phyloP scores from a whole-genome alignment of 306 rosid species.

The Lagenaria siceraria region DNA sequence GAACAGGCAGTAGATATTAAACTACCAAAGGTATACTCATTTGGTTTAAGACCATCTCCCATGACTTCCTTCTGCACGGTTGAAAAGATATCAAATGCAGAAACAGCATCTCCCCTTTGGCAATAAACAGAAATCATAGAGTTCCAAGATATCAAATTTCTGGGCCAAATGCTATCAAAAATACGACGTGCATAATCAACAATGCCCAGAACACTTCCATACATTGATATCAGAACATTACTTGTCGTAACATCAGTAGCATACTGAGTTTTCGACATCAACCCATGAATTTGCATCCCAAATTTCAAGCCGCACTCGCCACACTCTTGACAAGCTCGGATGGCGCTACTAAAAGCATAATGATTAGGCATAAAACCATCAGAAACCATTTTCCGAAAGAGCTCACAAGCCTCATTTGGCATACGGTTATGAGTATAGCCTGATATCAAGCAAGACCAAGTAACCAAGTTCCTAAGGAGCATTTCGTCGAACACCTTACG shows the following conservation, averaged over 20 bases:
- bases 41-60: constrained; percentile 35
- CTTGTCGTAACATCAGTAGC: constrained; percentile 39
- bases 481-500: constrained; percentile 58
- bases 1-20: constrained; percentile 51
- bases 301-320: constrained; percentile 34
- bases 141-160: constrained; percentile 65
- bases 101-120: constrained; percentile 47
- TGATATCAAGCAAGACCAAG: constrained; percentile 76
- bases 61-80: constrained; percentile 37
- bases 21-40: constrained; percentile 72
- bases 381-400: constrained; percentile 42
- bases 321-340: constrained; percentile 61
- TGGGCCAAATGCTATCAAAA: constrained; percentile 37
- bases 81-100: constrained; percentile 51
- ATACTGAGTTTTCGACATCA: constrained; percentile 37
- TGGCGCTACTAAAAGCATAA: constrained; percentile 61
- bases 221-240: constrained; percentile 74
- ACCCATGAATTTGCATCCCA: constrained; percentile 64
- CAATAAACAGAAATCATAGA: constrained; percentile 69
- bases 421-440: constrained; percentile 49
- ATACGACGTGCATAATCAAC: constrained; percentile 41
- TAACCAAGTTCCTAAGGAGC: constrained; percentile 51
- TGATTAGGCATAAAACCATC: constrained; percentile 41
- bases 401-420: constrained; percentile 45
- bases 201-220: constrained; percentile 43